Evolutionary conservation across 768 basidiomycete species (phyloP).

Genomic region (Leucosporidium scottii): DNA sequence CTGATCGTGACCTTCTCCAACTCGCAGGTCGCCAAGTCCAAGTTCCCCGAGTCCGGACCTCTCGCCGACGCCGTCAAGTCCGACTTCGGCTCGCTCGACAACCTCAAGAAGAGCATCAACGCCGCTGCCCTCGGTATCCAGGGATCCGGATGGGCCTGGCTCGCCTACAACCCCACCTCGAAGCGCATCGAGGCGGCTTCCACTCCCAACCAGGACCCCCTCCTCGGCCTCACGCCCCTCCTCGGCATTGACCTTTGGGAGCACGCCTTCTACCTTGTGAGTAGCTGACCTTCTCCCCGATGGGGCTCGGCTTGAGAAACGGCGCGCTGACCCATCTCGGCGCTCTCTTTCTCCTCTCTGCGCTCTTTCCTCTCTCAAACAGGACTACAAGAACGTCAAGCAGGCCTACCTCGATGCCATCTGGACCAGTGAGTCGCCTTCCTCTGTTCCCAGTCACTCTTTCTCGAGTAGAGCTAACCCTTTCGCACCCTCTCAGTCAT

Average conservation of each 20-base stretch:
- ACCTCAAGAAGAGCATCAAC: slow-evolving; percentile 79
- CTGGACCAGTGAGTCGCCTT: slow-evolving; percentile 49
- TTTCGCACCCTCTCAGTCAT: slow-evolving; percentile 50
- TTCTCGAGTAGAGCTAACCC: too few relatives aligned
- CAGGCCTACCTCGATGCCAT: slow-evolving; percentile 88
- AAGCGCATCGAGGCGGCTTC: slow-evolving; percentile 77
- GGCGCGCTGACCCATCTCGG: background rate
- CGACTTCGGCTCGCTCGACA: slow-evolving; percentile 81
- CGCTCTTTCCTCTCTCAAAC: slow-evolving; percentile 29
- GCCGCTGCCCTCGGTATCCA: slow-evolving; percentile 83
- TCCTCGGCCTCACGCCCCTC: slow-evolving; percentile 73
- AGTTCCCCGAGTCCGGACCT: slow-evolving; percentile 41
- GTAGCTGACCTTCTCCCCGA: slow-evolving; percentile 50
- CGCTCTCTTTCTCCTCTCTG: slow-evolving; percentile 34
- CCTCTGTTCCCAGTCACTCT: too few relatives aligned
- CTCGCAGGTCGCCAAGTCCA: slow-evolving; percentile 53
- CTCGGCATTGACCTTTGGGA: slow-evolving; percentile 98
- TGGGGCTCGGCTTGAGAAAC: background rate
- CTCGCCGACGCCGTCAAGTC: slow-evolving; percentile 68
- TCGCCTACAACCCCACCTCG: slow-evolving; percentile 48
- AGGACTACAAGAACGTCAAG: slow-evolving; percentile 65
- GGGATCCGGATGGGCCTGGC: slow-evolving; percentile 98
- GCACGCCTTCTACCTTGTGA: slow-evolving; percentile 63
- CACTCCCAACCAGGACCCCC: slow-evolving; percentile 92
- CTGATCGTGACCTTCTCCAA: too few relatives aligned